Conservation (phyloP, 1,139 yeast species). For the Yamadazyma sp. region DNA sequence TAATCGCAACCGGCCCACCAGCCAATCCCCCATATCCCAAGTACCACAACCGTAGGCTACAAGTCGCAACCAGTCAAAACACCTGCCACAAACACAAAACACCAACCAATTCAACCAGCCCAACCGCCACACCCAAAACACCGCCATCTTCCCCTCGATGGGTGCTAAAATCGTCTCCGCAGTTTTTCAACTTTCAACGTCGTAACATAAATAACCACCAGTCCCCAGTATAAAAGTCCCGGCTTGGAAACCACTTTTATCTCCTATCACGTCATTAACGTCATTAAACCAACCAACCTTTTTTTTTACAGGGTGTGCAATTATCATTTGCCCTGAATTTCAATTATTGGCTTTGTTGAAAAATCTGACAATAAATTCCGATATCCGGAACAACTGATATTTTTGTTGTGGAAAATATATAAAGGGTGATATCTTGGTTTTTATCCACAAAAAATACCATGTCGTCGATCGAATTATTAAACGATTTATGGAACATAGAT, state of each 20-base stretch:
- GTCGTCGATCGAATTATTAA: slow-evolving; percentile 14
- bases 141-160: background rate
- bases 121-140: background rate
- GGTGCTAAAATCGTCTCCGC: slow-evolving; percentile 1
- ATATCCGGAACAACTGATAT: slow-evolving; percentile 12
- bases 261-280: no score
- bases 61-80: background rate
- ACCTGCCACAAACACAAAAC: background rate
- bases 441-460: background rate
- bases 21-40: background rate
- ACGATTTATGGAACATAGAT: slow-evolving; percentile 14
- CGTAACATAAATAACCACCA: background rate
- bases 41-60: background rate
- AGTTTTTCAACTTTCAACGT: background rate
- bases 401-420: slow-evolving; percentile 2
- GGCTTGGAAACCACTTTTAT: no score
- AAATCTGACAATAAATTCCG: slow-evolving; percentile 9
- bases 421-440: background rate
- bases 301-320: background rate
- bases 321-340: slow-evolving; percentile 2
- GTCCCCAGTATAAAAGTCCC: background rate
- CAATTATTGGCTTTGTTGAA: slow-evolving; percentile 10
- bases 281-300: no score
- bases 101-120: background rate
- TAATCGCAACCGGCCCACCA: background rate